These are phyloP conservation scores for Colletotrichum spaethianum DNA, from an alignment of 2,329 filamentous ascomycete species.

Conservation along the genomic window DNA sequence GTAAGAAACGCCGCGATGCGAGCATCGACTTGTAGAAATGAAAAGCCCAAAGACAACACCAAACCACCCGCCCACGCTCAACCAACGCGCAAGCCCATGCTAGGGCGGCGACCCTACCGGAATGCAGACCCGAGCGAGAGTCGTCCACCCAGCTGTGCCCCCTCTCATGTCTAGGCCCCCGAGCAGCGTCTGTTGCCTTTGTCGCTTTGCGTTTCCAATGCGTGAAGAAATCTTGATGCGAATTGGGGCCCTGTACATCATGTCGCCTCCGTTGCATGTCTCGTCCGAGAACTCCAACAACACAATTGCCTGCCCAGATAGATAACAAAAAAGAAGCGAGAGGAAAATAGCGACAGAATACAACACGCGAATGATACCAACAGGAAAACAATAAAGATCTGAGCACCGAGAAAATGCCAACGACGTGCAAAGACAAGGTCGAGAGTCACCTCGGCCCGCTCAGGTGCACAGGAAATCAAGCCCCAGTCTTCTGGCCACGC, in stretches of 20 bases:
- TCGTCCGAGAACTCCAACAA: conserved; percentile 28
- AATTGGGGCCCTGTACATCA: conserved; percentile 17
- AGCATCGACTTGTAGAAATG: background rate
- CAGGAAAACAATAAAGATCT: conserved; percentile 5
- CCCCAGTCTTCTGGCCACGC: conserved; percentile 65
- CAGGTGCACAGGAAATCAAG: conserved; percentile 70
- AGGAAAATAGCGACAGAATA: conserved; percentile 30
- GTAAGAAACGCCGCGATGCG: conserved; percentile 18
- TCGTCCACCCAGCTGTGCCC: background rate
- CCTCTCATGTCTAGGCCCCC: background rate
- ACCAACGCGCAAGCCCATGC: background rate
- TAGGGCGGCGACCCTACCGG: background rate
- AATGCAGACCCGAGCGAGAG: background rate
- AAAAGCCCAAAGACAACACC: background rate
- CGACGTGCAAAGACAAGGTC: background rate
- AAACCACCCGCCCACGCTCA: background rate
- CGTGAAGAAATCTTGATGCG: conserved; percentile 9
- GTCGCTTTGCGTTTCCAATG: background rate
- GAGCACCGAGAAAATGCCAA: background rate
- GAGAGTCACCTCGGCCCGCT: conserved; percentile 38
- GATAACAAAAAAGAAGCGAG: background rate
- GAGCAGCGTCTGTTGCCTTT: background rate
- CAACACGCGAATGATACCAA: conserved; percentile 37
- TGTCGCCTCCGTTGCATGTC: conserved; percentile 23
- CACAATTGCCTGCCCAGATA: background rate